Evolutionary conservation across 2,329 filamentous ascomycete species (phyloP).

Genomic region (Pseudogymnoascus sp.): DNA sequence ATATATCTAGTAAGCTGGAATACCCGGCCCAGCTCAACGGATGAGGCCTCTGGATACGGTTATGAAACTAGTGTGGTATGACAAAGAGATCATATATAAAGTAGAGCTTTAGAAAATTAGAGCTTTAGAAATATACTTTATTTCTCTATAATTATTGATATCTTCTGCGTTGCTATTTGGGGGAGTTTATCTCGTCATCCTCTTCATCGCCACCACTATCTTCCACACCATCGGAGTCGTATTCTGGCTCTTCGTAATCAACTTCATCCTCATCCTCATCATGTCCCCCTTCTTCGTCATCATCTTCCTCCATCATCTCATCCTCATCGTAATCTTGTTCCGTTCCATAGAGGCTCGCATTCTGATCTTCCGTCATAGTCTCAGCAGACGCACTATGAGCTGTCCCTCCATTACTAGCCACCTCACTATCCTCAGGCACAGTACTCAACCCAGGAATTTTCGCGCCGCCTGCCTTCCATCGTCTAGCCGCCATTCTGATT

Average conservation of each 20-base stretch:
- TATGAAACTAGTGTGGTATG: neutral
- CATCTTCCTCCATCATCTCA: conserved; percentile 23
- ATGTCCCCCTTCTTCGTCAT: conserved; percentile 22
- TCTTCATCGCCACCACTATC: conserved; percentile 1
- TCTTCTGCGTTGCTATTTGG: neutral
- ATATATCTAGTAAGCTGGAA: conserved; percentile 7
- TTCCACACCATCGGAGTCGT: conserved; percentile 12
- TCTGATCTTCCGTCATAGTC: conserved; percentile 24
- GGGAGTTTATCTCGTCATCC: neutral
- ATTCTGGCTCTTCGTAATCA: conserved; percentile 19
- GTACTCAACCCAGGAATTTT: neutral
- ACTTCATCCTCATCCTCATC: conserved; percentile 21
- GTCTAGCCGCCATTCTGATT: neutral
- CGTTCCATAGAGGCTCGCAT: conserved; percentile 17
- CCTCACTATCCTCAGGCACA: conserved; percentile 8
- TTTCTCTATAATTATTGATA: neutral
- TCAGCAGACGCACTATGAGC: conserved; percentile 28
- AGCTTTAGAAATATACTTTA: neutral
- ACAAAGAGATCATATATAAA: neutral
- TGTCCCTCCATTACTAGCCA: conserved; percentile 12
- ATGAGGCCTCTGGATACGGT: neutral
- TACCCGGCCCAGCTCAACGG: neutral
- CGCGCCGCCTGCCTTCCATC: neutral
- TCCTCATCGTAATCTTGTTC: conserved; percentile 15
- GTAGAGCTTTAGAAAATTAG: neutral